Base-by-base conservation (phyloP, 2,329 filamentous ascomycete genomes). In the Decorospora gaudefroyi region DNA sequence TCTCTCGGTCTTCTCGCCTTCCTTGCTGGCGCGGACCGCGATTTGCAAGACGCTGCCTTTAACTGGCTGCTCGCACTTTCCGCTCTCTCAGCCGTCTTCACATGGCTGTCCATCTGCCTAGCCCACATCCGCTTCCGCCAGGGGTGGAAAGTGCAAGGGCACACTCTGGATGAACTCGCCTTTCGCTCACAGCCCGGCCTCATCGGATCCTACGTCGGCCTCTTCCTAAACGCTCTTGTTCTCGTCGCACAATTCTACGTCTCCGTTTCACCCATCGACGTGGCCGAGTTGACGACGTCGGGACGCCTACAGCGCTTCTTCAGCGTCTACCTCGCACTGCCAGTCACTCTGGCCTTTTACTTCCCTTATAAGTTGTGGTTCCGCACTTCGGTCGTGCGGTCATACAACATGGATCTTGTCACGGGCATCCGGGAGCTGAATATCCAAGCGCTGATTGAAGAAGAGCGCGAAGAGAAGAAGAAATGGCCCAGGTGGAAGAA, bases 171-270 rank as follows among this genome's bases (percentile, higher is more conserved):
- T 42, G 88, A 95, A 59, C 78, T 97, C 4, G 87, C 91, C 5
- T 96, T 93, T 75, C 77, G 74, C 23, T 88, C 88, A 0, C 88
- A 95, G 65, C 81, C 87, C 4, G 92, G 92, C 48, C 74, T 93
- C 6, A 57, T 80, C 7, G 92, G 91, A 7, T 95, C 89, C 2
- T 96, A 85, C 78, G 49, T 93, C 19, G 91, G 91, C 16, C 78
- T 96, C 43, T 54, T 75, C 21, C 82, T 95, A 67, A 95, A 96
- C 72, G 44, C 79, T 13, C 72, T 92, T 26, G 84, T 96, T 19
- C 78, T 96, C 18, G 67, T 87, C 31, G 88, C 88, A 1, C 90
- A 96, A 68, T 92, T 95, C 74, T 96, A 90, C 88, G 85, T 87
- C 35, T 89, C 87, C 18, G 84, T 88, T 3, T 90, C 84, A 65